These are phyloP conservation scores for Taphrina communis DNA, from an alignment of 1,139 yeast species.

Conservation along the genomic window DNA sequence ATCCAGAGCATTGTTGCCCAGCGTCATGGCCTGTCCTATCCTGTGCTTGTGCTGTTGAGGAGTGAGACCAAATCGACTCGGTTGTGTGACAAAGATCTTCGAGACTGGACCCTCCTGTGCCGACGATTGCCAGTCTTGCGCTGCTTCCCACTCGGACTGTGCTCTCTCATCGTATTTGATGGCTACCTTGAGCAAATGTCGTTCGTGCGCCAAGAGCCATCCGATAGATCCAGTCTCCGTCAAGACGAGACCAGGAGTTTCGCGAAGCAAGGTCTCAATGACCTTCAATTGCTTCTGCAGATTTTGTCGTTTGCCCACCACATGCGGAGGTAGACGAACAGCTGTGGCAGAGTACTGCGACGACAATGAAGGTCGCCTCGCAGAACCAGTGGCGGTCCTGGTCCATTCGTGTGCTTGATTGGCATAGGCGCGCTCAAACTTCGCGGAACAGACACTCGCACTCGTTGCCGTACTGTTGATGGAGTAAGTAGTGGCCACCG, in stretches of 20 bases:
- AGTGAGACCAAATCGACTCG: constrained; percentile 30
- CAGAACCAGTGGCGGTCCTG: neutral
- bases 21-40: constrained; percentile 23
- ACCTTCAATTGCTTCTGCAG: constrained; percentile 8
- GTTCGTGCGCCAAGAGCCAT: constrained; percentile 19
- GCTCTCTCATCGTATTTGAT: constrained; percentile 31
- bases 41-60: constrained; percentile 26
- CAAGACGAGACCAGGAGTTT: constrained; percentile 9
- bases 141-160: constrained; percentile 24
- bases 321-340: constrained; percentile 19
- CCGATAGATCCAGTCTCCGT: constrained; percentile 29
- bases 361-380: constrained; percentile 2
- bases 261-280: constrained; percentile 12
- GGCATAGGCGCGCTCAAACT: constrained; percentile 26
- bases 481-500: constrained; percentile 22
- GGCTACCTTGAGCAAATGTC: constrained; percentile 13
- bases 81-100: constrained; percentile 31
- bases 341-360: constrained; percentile 17
- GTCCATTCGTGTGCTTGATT: constrained; percentile 28
- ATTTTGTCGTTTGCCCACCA: constrained; percentile 5
- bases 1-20: constrained; percentile 27
- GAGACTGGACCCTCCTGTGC: constrained; percentile 30
- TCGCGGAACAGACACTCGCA: constrained; percentile 24
- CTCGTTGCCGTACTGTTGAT: constrained; percentile 34
- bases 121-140: constrained; percentile 22